These are phyloP conservation scores for Leishmania braziliensis DNA, from an alignment of 208 protist species.

Conservation along the genomic window DNA sequence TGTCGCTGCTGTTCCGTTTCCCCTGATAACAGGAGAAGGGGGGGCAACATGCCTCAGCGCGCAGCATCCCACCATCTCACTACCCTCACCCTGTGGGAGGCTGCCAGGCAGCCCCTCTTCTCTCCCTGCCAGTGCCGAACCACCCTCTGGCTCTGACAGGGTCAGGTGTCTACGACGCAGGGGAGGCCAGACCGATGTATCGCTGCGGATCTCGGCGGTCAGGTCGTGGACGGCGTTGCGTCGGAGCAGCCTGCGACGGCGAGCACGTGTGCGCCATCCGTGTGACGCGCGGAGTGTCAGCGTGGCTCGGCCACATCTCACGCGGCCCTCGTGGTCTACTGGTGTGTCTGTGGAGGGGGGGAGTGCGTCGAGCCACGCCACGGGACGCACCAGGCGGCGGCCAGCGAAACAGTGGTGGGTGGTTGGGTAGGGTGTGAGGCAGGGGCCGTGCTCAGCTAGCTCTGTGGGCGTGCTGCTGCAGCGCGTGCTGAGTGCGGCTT, in stretches of 20 bases:
- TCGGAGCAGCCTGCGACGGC: neutral
- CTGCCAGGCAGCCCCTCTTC: no score
- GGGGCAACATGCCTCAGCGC: neutral
- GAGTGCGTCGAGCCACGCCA: no score
- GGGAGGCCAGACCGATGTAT: neutral
- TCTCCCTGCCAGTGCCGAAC: neutral
- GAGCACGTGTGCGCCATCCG: neutral
- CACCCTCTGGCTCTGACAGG: neutral
- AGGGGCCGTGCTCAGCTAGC: no score
- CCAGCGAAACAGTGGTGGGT: neutral
- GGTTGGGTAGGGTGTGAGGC: neutral
- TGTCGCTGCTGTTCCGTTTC: no score
- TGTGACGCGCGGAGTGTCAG: no score
- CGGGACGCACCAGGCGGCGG: neutral
- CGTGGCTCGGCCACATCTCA: neutral
- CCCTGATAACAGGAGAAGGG: neutral
- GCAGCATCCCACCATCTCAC: neutral
- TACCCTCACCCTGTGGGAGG: no score
- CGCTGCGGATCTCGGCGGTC: neutral
- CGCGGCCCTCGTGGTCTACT: neutral
- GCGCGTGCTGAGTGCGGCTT: no score
- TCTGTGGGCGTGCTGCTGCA: no score
- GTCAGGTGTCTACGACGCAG: neutral
- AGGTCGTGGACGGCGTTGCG: neutral
- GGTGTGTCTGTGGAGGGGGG: neutral